Percentiles rank a stretch among this genome's conserved stretches.
Evolutionary conservation across 2,329 filamentous ascomycete genomes (phyloP).

Genomic region (Verticillium alfalfae): DNA sequence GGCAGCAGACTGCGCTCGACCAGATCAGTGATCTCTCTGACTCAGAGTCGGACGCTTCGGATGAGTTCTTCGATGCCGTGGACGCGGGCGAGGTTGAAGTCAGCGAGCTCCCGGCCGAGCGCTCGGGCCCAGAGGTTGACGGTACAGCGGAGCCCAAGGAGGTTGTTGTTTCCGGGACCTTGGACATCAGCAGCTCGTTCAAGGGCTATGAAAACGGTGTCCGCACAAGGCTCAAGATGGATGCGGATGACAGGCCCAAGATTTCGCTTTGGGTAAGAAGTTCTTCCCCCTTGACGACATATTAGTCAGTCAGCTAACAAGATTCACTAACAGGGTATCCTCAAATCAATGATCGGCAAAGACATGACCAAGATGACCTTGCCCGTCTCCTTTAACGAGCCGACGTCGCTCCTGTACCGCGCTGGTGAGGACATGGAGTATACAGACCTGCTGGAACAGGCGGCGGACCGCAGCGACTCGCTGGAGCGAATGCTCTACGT

Average conservation of each 20-base stretch:
- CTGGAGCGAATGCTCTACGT: constrained; percentile 92
- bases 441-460: constrained; percentile 82
- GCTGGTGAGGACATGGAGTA: constrained; percentile 99
- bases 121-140: background rate
- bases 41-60: constrained; percentile 71
- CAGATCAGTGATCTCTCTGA: constrained; percentile 73
- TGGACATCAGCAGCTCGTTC: constrained; percentile 73
- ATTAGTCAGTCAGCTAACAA: constrained; percentile 10
- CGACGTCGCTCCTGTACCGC: constrained; percentile 89
- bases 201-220: constrained; percentile 88
- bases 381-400: constrained; percentile 97
- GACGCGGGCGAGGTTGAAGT: constrained; percentile 89
- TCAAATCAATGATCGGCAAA: constrained; percentile 99
- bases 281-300: background rate
- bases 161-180: constrained; percentile 35
- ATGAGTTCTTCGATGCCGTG: constrained; percentile 93
- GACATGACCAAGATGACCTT: constrained; percentile 99
- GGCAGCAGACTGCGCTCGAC: constrained; percentile 62
- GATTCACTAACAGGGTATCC: constrained; percentile 61
- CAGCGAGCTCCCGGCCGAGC: constrained; percentile 52
- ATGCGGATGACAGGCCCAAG: constrained; percentile 87
- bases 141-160: constrained; percentile 31
- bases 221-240: constrained; percentile 74
- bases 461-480: constrained; percentile 78
- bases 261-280: constrained; percentile 86